Conservation (phyloP, 2,329 filamentous ascomycete genomes). For the Monosporascus sp. region DNA sequence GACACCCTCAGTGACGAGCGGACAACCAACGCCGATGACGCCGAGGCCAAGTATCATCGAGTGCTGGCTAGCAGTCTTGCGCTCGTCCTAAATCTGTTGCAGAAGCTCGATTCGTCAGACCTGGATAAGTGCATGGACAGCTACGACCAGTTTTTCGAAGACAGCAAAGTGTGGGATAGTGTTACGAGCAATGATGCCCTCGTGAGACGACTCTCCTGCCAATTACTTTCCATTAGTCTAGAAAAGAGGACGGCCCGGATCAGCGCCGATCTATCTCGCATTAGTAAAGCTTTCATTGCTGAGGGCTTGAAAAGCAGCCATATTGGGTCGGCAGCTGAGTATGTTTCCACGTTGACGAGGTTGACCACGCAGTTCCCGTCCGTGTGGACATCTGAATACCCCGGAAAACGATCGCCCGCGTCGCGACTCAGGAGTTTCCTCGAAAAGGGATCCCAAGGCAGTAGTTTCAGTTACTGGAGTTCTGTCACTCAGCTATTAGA, state of each 20-base stretch:
- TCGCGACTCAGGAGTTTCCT: constrained; percentile 65
- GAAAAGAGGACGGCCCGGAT: constrained; percentile 42
- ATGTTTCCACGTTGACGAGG: constrained; percentile 59
- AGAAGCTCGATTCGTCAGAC: constrained; percentile 44
- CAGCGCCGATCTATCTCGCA: constrained; percentile 42
- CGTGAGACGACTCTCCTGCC: constrained; percentile 47
- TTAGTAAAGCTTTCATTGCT: constrained; percentile 58
- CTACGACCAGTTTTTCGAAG: constrained; percentile 63
- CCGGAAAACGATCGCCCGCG: constrained; percentile 48
- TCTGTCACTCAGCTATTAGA: constrained; percentile 59
- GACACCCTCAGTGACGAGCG: constrained; percentile 85
- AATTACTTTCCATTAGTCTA: constrained; percentile 46
- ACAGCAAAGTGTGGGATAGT: constrained; percentile 62
- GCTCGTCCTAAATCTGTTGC: constrained; percentile 48
- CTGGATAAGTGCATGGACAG: constrained; percentile 53
- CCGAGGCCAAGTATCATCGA: constrained; percentile 77
- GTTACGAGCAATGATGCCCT: constrained; percentile 57
- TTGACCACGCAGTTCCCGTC: constrained; percentile 62
- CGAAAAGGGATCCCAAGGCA: constrained; percentile 79
- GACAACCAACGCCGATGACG: constrained; percentile 77
- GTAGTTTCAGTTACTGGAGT: constrained; percentile 67
- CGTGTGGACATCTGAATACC: constrained; percentile 64
- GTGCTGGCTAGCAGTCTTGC: constrained; percentile 57
- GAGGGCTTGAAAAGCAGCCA: constrained; percentile 72
- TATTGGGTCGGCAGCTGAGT: constrained; percentile 66